Evolutionary conservation across 139 green algal genomes (phyloP).

Genomic region (Ulvella scutata): DNA sequence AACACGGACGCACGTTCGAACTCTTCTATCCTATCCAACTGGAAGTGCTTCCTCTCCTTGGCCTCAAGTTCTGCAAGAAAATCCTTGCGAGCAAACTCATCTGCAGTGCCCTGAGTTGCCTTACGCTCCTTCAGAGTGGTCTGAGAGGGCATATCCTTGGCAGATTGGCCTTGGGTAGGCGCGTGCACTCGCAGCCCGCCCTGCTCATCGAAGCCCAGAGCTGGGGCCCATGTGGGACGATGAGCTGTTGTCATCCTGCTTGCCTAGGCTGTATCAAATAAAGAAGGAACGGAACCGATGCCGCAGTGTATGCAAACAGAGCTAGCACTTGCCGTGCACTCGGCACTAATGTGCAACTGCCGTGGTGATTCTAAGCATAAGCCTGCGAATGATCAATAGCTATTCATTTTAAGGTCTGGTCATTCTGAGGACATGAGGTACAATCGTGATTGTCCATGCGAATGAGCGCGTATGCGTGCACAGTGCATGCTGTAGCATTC

Average conservation of each 20-base stretch:
- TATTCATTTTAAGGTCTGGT: no score
- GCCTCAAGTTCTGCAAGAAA: slow-evolving; percentile 42
- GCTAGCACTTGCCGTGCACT: no score
- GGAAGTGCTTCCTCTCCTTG: slow-evolving; percentile 62
- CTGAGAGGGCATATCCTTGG: slow-evolving; percentile 50
- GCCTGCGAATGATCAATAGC: no score
- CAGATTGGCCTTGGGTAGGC: slow-evolving; percentile 34
- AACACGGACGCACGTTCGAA: slow-evolving; percentile 71
- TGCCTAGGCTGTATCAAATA: no score
- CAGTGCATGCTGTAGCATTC: no score
- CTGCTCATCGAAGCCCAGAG: slow-evolving; percentile 74
- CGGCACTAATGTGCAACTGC: no score
- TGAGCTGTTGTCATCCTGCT: slow-evolving; percentile 71
- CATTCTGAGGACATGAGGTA: no score
- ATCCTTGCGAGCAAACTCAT: slow-evolving; percentile 14
- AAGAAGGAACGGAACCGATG: no score
- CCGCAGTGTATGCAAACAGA: no score
- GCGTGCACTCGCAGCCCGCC: slow-evolving; percentile 60
- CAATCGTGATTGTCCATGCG: no score
- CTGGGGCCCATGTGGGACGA: slow-evolving; percentile 69
- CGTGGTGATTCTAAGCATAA: no score
- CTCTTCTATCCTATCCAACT: slow-evolving; percentile 28
- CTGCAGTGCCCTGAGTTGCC: slow-evolving; percentile 30
- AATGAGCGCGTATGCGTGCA: no score
- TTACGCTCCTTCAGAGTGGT: slow-evolving; percentile 62